These are phyloP conservation scores for Verticillium nonalfalfae DNA, from an alignment of 2,329 filamentous ascomycete species.

Conservation along the genomic window DNA sequence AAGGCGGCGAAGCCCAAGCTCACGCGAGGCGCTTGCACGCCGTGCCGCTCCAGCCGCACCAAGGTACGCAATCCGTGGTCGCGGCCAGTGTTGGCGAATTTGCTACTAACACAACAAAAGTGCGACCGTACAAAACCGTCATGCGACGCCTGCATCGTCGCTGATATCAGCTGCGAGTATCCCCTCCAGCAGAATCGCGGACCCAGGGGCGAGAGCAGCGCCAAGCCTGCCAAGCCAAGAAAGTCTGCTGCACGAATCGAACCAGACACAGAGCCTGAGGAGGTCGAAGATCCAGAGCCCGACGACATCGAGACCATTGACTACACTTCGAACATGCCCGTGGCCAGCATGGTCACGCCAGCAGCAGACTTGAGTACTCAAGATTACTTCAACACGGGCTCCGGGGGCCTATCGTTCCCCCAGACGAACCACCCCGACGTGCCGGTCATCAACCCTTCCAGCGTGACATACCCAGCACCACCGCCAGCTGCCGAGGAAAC, in stretches of 20 bases:
- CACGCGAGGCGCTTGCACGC: conserved; percentile 27
- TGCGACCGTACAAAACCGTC: conserved; percentile 33
- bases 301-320: conserved; percentile 12
- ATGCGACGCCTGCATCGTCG: conserved; percentile 28
- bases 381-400: conserved; percentile 21
- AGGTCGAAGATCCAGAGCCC: conserved; percentile 8
- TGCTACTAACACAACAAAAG: conserved; percentile 18
- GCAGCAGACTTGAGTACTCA: conserved; percentile 14
- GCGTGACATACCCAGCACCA: conserved; percentile 4
- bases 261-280: conserved; percentile 9
- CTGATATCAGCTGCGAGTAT: conserved; percentile 29
- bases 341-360: conserved; percentile 18
- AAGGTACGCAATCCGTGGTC: conserved; percentile 24
- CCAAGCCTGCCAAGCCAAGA: neutral
- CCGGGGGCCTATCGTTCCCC: conserved; percentile 16
- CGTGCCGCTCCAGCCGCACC: conserved; percentile 26
- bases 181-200: conserved; percentile 20
- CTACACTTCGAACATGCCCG: conserved; percentile 15
- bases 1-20: conserved; percentile 6
- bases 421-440: conserved; percentile 8
- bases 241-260: conserved; percentile 10
- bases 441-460: neutral
- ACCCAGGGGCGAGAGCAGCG: conserved; percentile 5
- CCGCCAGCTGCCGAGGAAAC: neutral
- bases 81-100: no score